These are phyloP conservation scores for Acer campestre DNA, from an alignment of 345 rosid genomes.

Conservation along the genomic window DNA sequence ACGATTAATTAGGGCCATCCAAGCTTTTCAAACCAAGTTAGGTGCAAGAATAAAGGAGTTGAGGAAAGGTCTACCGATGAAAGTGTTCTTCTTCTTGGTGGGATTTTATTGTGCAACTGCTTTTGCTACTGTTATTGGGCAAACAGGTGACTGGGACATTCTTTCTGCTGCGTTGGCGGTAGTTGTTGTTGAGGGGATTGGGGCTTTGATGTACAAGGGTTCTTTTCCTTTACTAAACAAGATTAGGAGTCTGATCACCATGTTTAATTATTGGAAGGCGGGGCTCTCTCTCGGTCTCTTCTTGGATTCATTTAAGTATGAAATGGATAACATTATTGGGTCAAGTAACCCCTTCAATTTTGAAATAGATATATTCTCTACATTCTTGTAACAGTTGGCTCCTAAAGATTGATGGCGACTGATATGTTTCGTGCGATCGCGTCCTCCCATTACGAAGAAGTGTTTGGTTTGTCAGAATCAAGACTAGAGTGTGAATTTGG, in stretches of 20 bases:
- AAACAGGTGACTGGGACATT: constrained; percentile 98
- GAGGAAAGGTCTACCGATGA: constrained; percentile 67
- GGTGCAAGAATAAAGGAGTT: constrained; percentile 53
- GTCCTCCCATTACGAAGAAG: background rate
- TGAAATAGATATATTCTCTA: constrained; percentile 28
- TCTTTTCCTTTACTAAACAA: constrained; percentile 55
- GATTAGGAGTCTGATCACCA: constrained; percentile 53
- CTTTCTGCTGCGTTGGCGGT: constrained; percentile 88
- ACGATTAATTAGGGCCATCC: constrained; percentile 63
- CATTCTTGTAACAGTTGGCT: constrained; percentile 19
- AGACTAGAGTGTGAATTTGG: background rate
- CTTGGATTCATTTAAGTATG: constrained; percentile 91
- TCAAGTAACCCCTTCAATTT: constrained; percentile 27
- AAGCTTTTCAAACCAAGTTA: constrained; percentile 52
- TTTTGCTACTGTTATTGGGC: constrained; percentile 85
- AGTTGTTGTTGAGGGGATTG: constrained; percentile 77
- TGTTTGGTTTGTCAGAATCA: no score
- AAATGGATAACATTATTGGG: constrained; percentile 32
- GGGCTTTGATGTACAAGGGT: constrained; percentile 81
- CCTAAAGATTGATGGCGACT: background rate
- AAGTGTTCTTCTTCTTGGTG: constrained; percentile 79
- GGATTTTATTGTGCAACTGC: constrained; percentile 94
- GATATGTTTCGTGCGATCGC: background rate
- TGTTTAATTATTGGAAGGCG: constrained; percentile 90
- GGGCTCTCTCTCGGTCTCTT: constrained; percentile 92